Base-by-base conservation (phyloP, 345 rosid genomes). In the Hibiscus mutabilis region DNA sequence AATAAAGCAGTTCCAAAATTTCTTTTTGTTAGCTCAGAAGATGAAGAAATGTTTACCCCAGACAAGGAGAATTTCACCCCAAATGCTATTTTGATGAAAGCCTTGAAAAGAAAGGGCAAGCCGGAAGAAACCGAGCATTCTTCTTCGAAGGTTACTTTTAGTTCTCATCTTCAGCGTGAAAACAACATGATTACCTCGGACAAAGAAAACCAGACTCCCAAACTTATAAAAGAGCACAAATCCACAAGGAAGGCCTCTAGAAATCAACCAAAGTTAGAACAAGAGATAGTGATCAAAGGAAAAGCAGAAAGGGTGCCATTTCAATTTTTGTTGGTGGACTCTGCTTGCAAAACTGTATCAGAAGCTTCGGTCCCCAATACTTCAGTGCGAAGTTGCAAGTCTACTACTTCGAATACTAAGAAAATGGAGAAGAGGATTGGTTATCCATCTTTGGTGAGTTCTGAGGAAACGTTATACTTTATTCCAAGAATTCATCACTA, bases 11-110 rank as follows among this genome's bases (percentile, higher is more conserved):
- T 75, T 15, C 53, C 77, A 13, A 77, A 56, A 63, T 57, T 71
- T 59, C 80, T 74, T 76, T 73, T 78, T 69, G 21, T 74, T 68
- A 71, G 58, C 78, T 74, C 59, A 73, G 83, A 80, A 69, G 81
- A 86, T 77, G 85, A 89, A 78, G 96, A 87, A 68, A 73, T 78
- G 29, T 84, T 80, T 61, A 86, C 87, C 60, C 96, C 91, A 64
- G 90, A 89, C 73, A 95, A 87, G 83, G 97, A 95, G 87, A 95
- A 92, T 76, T 73, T 82, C 78, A 80, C 85, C n/a, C 96, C 97
- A 73, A 83, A 82, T 51, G 76, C 82, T 65, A 88, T 75, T 70
- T 61, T 79, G 69, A 72, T 80, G 56, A 84, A 74, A 77, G 81
- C 85, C 71, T 73, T 78, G 60, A 89, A 80, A 65, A 82, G 83